Percentiles rank a stretch among this genome's conserved stretches.
phyloP scores from a whole-genome alignment of 345 rosid genomes.

The Firmiana major region DNA sequence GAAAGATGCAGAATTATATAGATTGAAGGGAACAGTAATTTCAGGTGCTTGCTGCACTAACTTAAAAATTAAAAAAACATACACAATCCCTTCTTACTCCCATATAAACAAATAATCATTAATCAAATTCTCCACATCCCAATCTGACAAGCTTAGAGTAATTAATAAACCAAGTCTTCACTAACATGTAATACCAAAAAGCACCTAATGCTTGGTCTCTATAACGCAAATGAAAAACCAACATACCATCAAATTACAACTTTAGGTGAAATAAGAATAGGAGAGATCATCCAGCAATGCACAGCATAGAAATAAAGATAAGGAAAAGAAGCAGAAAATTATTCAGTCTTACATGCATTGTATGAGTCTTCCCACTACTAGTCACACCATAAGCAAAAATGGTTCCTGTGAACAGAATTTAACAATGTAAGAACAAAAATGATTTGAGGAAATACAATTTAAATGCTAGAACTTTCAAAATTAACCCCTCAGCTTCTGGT shows the following conservation, averaged over 20 bases:
- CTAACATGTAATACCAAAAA: too few species aligned
- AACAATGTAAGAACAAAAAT: constrained; percentile 1
- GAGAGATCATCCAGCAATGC: background rate
- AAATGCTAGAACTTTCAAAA: background rate
- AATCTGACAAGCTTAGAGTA: too few species aligned
- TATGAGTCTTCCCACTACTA: constrained; percentile 98
- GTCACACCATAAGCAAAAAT: constrained; percentile 97
- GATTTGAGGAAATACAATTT: background rate
- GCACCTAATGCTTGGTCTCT: too few species aligned
- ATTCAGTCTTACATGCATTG: constrained; percentile 86
- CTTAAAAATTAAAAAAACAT: too few species aligned
- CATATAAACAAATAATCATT: too few species aligned
- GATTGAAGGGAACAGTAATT: too few species aligned
- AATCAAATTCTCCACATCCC: too few species aligned
- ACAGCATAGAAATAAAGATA: background rate
- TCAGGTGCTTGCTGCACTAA: too few species aligned
- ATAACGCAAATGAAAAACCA: too few species aligned
- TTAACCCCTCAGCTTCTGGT: background rate
- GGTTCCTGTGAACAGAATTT: constrained; percentile 57
- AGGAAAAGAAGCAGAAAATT: background rate
- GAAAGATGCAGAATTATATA: too few species aligned
- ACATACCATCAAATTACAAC: background rate
- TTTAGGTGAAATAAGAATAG: background rate
- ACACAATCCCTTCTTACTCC: too few species aligned
- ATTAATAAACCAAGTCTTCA: too few species aligned